phyloP scores from a whole-genome alignment of 2,329 filamentous ascomycete genomes.

The Coleophoma cylindrospora region DNA sequence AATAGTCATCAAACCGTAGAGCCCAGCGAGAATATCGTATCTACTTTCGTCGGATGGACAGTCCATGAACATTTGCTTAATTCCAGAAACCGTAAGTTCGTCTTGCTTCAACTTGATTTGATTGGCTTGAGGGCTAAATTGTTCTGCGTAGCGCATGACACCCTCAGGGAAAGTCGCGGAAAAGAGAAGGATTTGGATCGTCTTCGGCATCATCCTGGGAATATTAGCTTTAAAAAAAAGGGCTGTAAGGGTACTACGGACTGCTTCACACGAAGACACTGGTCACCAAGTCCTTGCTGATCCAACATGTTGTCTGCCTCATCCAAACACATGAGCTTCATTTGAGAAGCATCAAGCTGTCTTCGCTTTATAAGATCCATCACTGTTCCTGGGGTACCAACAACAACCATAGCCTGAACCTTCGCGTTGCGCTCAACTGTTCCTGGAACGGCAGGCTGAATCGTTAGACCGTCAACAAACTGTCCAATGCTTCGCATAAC shows the following conservation, averaged over 20 bases:
- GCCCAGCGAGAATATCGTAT: slow-evolving; percentile 81
- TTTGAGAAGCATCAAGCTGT: slow-evolving; percentile 63
- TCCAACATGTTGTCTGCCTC: slow-evolving; percentile 99
- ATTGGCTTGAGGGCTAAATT: slow-evolving; percentile 83
- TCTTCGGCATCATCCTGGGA: slow-evolving; percentile 63
- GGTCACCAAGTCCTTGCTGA: slow-evolving; percentile 89
- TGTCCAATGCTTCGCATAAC: slow-evolving; percentile 81
- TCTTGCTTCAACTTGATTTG: slow-evolving; percentile 83
- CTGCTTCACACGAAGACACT: slow-evolving; percentile 86
- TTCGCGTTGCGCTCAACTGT: slow-evolving; percentile 61
- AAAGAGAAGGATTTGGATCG: slow-evolving; percentile 87
- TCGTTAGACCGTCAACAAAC: slow-evolving; percentile 70
- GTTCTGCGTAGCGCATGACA: slow-evolving; percentile 76
- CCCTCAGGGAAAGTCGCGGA: slow-evolving; percentile 93
- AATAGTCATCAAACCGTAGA: slow-evolving; percentile 95
- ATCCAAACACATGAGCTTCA: slow-evolving; percentile 86
- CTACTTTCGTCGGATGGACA: slow-evolving; percentile 78
- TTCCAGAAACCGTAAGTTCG: slow-evolving; percentile 92
- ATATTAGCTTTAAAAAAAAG: slow-evolving; percentile 7
- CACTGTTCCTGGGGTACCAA: slow-evolving; percentile 91
- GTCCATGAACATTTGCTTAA: slow-evolving; percentile 97
- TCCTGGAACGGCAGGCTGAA: slow-evolving; percentile 81
- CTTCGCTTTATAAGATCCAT: slow-evolving; percentile 78
- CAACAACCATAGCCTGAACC: slow-evolving; percentile 74
- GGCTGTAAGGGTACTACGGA: slow-evolving; percentile 36